Percentiles rank a stretch among this genome's conserved stretches.
phyloP scores from a whole-genome alignment of 139 green algal genomes.

The Haematococcus sp. region DNA sequence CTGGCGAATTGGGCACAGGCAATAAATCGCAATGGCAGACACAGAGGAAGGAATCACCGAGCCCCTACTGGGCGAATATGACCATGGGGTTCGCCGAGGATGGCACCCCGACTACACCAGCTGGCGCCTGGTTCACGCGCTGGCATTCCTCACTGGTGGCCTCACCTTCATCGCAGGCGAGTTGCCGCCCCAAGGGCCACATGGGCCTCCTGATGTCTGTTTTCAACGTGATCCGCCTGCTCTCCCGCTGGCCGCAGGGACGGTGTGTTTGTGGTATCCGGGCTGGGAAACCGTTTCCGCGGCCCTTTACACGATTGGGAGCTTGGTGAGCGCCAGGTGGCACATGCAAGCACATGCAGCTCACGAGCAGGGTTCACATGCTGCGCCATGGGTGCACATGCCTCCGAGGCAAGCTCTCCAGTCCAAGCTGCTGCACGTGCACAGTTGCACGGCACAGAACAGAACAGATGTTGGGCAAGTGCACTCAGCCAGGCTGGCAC shows the following conservation, averaged over 20 bases:
- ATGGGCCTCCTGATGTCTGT: background rate
- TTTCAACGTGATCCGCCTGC: background rate
- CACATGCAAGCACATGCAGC: background rate
- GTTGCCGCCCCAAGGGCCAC: background rate
- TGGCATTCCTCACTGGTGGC: conserved; percentile 11
- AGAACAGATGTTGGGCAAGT: background rate
- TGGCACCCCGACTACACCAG: background rate
- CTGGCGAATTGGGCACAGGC: too few species aligned
- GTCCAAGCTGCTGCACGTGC: background rate
- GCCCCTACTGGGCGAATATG: conserved; percentile 8
- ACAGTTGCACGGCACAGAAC: background rate
- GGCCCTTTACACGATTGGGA: conserved; percentile 25
- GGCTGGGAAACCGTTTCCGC: conserved; percentile 13
- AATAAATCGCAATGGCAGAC: too few species aligned
- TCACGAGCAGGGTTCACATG: background rate
- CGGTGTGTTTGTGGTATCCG: conserved; percentile 16
- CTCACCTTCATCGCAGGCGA: conserved; percentile 22
- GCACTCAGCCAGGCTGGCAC: background rate
- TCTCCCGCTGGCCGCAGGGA: conserved; percentile 5
- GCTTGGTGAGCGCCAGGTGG: conserved; percentile 4
- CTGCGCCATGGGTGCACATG: background rate
- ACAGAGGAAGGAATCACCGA: background rate
- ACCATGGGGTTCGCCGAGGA: background rate
- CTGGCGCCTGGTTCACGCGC: conserved; percentile 2
- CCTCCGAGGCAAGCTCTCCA: background rate